Conservation (phyloP, 768 basidiomycete species). For the Russula sp. region DNA sequence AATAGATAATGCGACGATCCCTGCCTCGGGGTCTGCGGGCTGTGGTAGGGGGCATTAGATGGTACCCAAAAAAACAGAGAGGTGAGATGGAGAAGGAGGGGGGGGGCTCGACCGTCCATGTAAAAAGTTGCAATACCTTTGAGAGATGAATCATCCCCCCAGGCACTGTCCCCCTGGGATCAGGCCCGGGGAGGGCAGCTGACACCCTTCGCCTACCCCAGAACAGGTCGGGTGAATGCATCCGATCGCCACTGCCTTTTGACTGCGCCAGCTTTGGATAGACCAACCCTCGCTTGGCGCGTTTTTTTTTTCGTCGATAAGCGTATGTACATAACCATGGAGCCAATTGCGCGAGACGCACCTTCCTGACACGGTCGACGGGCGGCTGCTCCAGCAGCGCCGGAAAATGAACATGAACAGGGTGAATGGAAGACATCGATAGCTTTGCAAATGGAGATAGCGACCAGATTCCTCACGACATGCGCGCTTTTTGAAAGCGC, state of each 20-base stretch:
- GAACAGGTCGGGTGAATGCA: slow-evolving; percentile 31
- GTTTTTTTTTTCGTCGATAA: slow-evolving; percentile 13
- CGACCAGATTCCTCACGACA: slow-evolving; percentile 10
- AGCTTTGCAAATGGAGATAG: slow-evolving; percentile 17
- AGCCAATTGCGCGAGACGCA: slow-evolving; percentile 17
- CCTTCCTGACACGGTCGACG: slow-evolving; percentile 29
- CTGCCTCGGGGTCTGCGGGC: not conserved
- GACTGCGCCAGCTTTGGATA: slow-evolving; percentile 39
- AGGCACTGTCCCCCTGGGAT: slow-evolving; percentile 3
- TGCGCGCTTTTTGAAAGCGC: slow-evolving; percentile 8
- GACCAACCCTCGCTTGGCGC: slow-evolving; percentile 25
- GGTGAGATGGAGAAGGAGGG: not conserved
- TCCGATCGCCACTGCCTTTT: slow-evolving; percentile 30
- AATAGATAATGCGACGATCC: not conserved
- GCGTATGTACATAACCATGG: slow-evolving; percentile 6
- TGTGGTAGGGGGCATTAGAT: not conserved
- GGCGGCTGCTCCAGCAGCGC: slow-evolving; percentile 29
- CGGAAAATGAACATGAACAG: slow-evolving; percentile 30
- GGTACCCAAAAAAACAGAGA: not conserved
- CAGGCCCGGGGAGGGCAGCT: slow-evolving; percentile 21
- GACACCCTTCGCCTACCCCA: slow-evolving; percentile 31
- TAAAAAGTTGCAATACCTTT: slow-evolving; percentile 2
- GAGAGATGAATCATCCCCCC: not conserved
- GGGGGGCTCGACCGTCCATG: not conserved
- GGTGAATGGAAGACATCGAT: slow-evolving; percentile 20